These are phyloP conservation scores for Raddia guianensis DNA, from an alignment of 176 grass and related monocot species.

Conservation along the genomic window DNA sequence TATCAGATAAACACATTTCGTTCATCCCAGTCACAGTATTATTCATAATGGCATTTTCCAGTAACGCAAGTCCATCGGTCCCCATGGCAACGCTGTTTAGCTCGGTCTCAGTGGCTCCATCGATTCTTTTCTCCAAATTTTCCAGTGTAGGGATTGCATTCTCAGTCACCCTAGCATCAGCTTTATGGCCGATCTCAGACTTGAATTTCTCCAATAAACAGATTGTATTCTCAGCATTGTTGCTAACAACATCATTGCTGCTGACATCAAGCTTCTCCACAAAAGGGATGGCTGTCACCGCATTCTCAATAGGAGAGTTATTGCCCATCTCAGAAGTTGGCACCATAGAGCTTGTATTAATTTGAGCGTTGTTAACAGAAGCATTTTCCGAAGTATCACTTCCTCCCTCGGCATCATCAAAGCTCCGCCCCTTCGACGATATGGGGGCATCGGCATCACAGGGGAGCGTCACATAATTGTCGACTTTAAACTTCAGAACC, in stretches of 20 bases:
- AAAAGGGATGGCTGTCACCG: too few relatives aligned
- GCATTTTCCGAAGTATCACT: not conserved
- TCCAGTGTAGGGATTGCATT: not conserved
- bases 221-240: too few relatives aligned
- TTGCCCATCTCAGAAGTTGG: too few relatives aligned
- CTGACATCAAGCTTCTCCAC: too few relatives aligned
- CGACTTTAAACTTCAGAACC: slow-evolving; percentile 26
- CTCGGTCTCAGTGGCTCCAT: not conserved
- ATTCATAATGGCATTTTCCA: not conserved
- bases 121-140: not conserved
- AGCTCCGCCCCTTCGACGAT: not conserved
- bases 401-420: not conserved
- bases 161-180: not conserved
- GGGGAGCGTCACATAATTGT: not conserved
- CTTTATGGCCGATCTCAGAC: too few relatives aligned
- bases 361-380: not conserved
- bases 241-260: too few relatives aligned
- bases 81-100: not conserved
- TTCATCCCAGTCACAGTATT: not conserved
- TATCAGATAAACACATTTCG: not conserved
- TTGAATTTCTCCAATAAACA: too few relatives aligned
- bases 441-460: not conserved
- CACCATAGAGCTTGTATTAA: too few relatives aligned
- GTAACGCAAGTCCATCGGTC: not conserved
- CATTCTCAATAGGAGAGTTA: too few relatives aligned